Conservation (phyloP, 331 rosid species). For the Quercus lobata region DNA sequence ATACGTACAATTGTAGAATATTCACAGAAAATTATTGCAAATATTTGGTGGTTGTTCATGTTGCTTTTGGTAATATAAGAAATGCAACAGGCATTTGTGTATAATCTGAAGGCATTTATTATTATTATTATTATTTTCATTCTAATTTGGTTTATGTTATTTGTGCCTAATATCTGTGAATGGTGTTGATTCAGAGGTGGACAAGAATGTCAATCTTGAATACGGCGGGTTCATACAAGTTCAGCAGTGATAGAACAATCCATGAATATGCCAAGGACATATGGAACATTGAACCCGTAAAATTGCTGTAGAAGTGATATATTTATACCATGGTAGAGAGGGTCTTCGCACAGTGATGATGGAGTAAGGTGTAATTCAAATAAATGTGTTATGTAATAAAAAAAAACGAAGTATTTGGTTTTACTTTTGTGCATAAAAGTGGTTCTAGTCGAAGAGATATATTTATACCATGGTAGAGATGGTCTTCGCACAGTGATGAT, state of each 20-base stretch:
- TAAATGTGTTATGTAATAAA: not conserved
- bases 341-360: conserved; percentile 8
- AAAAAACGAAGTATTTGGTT: not conserved
- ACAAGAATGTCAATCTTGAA: conserved; percentile 93
- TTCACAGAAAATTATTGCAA: not conserved
- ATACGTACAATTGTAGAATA: not conserved
- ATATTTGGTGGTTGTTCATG: not conserved
- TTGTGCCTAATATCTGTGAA: conserved; percentile 17
- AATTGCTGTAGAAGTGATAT: conserved; percentile 39
- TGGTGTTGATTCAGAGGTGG: conserved; percentile 64
- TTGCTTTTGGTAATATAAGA: not conserved
- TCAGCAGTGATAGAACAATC: conserved; percentile 97
- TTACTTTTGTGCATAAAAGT: not conserved
- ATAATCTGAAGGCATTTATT: not conserved
- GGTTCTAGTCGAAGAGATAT: conserved; percentile 21
- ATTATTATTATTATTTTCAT: not conserved
- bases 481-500: conserved; percentile 5
- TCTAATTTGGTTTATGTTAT: conserved; percentile 16
- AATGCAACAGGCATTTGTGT: not conserved
- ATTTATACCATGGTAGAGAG: not conserved
- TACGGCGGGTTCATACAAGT: conserved; percentile 95
- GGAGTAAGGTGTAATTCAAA: not conserved
- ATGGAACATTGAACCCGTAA: conserved; percentile 77
- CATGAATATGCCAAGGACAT: conserved; percentile 89
- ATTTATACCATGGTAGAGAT: not conserved